A percentile compares a stretch with the other conserved stretches of the same genome.
phyloP scores from a whole-genome alignment of 1,284 basidiomycete species.

The Sanghuangporus baumii region DNA sequence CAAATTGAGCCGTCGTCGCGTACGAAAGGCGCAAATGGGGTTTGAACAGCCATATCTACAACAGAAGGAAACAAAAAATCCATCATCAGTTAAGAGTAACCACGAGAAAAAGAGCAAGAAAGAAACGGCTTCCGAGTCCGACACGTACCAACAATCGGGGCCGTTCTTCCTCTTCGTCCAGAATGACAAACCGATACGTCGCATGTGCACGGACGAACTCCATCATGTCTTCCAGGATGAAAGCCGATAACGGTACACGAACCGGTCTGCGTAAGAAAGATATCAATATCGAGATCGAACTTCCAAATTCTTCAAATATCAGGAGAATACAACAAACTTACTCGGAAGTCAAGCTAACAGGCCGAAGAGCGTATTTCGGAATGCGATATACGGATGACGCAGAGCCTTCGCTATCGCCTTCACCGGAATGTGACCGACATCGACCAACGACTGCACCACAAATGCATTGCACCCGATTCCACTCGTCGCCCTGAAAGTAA shows the following conservation, averaged over 20 bases:
- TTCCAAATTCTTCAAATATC: constrained; percentile 12
- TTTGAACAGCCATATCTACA: constrained; percentile 86
- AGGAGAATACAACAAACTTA: constrained; percentile 32
- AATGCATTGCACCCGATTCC: constrained; percentile 62
- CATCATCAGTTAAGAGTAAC: neutral
- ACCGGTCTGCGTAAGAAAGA: constrained; percentile 37
- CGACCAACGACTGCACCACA: constrained; percentile 77
- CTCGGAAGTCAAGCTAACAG: constrained; percentile 59
- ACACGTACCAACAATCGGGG: constrained; percentile 68
- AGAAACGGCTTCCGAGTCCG: neutral
- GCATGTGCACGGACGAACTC: constrained; percentile 87
- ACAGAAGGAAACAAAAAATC: neutral
- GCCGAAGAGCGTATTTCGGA: constrained; percentile 77
- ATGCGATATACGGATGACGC: constrained; percentile 52
- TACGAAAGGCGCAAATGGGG: constrained; percentile 77
- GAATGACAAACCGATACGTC: constrained; percentile 79
- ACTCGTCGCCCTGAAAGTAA: constrained; percentile 47
- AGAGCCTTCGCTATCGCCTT: constrained; percentile 28
- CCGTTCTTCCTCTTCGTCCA: constrained; percentile 76
- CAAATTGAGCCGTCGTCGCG: constrained; percentile 45
- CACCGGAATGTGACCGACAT: constrained; percentile 45
- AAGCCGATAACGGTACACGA: constrained; percentile 73
- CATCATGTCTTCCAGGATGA: constrained; percentile 81
- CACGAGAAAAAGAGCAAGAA: neutral
- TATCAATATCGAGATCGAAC: neutral